These are phyloP conservation scores for Candida sphagnicola DNA, from an alignment of 805 yeast genomes.

Conservation along the genomic window DNA sequence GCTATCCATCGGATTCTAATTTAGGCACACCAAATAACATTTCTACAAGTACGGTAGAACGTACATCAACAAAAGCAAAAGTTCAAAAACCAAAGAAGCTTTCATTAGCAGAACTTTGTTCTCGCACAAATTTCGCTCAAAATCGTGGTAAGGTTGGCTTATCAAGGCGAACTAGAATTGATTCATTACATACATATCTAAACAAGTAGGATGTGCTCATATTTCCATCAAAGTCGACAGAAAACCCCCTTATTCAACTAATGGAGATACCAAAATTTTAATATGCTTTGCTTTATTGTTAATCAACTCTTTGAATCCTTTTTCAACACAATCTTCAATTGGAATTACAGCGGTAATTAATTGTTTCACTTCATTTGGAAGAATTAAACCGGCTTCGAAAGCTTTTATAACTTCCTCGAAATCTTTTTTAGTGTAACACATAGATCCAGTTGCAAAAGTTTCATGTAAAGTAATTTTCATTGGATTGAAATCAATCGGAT, in stretches of 20 bases:
- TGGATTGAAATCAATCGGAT: slow-evolving; percentile 46
- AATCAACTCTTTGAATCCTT: slow-evolving; percentile 49
- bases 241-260: background rate
- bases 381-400: slow-evolving; percentile 10
- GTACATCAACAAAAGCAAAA: background rate
- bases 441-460: slow-evolving; percentile 53
- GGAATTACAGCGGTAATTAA: slow-evolving; percentile 53
- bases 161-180: slow-evolving; percentile 19
- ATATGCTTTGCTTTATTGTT: slow-evolving; percentile 52
- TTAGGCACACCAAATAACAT: too few relatives aligned
- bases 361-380: slow-evolving; percentile 35
- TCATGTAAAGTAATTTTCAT: slow-evolving; percentile 54
- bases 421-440: slow-evolving; percentile 56
- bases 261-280: slow-evolving; percentile 49
- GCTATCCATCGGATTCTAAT: too few relatives aligned
- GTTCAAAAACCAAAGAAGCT: slow-evolving; percentile 6
- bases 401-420: slow-evolving; percentile 48
- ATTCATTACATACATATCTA: slow-evolving; percentile 19
- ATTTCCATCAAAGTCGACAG: background rate
- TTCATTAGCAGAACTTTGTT: slow-evolving; percentile 13
- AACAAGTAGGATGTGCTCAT: slow-evolving; percentile 3
- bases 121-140: slow-evolving; percentile 9
- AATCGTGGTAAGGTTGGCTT: slow-evolving; percentile 20
- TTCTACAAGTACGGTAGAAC: too few relatives aligned
- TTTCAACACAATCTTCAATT: slow-evolving; percentile 47